These are phyloP conservation scores for Leptoxyphium fumago DNA, from an alignment of 2,329 filamentous ascomycete species.

Conservation along the genomic window DNA sequence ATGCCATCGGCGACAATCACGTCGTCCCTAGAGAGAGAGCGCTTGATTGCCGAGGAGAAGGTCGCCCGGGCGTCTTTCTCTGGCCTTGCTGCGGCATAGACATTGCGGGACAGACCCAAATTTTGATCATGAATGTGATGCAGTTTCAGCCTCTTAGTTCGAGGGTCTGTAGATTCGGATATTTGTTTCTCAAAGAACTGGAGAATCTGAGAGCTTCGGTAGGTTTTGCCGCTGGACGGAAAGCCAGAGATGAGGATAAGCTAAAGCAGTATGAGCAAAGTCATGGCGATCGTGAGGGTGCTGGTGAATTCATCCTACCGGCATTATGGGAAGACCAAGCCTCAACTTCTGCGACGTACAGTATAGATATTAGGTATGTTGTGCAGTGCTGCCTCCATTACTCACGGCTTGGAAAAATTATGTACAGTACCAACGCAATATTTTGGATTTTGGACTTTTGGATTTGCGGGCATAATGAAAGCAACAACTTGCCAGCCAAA, in stretches of 20 bases:
- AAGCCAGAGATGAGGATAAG: slow-evolving; percentile 39
- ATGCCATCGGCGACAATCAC: slow-evolving; percentile 67
- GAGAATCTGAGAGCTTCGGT: slow-evolving; percentile 49
- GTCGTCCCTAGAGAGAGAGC: slow-evolving; percentile 54
- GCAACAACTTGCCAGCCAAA: too few species aligned
- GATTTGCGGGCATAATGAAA: too few species aligned
- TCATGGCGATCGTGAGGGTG: too few species aligned
- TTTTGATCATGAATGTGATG: slow-evolving; percentile 62
- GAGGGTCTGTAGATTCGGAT: slow-evolving; percentile 29
- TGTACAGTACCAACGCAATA: too few species aligned
- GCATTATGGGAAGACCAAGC: too few species aligned
- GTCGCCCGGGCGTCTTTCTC: slow-evolving; percentile 72
- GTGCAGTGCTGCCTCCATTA: too few species aligned
- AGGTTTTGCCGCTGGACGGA: slow-evolving; percentile 48
- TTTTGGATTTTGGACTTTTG: too few species aligned
- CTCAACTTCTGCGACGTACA: too few species aligned
- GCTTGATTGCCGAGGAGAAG: slow-evolving; percentile 64
- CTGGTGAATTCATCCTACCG: too few species aligned
- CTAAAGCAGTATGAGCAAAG: slow-evolving; percentile 3
- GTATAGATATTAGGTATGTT: too few species aligned
- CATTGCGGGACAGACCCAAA: slow-evolving; percentile 52
- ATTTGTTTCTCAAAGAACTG: slow-evolving; percentile 48
- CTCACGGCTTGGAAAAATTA: too few species aligned
- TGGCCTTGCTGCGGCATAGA: slow-evolving; percentile 62
- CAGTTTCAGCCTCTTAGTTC: slow-evolving; percentile 43